Evolutionary conservation across 139 green algal species (phyloP), one percentile per base, ranked within the genome.

Genomic region (Gonium pectorale): DNA sequence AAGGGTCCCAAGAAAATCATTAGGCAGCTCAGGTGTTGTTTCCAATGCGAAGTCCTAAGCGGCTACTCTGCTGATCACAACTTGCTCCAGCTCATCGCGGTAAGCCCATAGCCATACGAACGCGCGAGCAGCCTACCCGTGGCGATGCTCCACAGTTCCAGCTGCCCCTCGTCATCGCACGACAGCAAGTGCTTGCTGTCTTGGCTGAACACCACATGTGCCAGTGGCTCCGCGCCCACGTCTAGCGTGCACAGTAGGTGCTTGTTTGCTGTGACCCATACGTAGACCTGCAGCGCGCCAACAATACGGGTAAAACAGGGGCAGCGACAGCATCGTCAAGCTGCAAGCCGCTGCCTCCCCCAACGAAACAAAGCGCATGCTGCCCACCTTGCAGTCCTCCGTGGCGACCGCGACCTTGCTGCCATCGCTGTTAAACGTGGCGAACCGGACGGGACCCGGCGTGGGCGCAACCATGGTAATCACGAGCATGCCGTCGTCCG

Each of bases 101-200:
- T n/a, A n/a, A n/a, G n/a, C n/a, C n/a, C n/a, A n/a, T n/a, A n/a
- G n/a, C n/a, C n/a, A n/a, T n/a, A n/a, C n/a, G n/a, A n/a, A n/a
- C n/a, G n/a, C n/a, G n/a, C n/a, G n/a, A n/a, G n/a, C n/a, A n/a
- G 8, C 79, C 5, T 31, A 86, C 80, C 68, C 33, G 43, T 24
- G 38, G 49, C 22, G 13, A 87, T 59, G 71, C 54, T 79, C 87
- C 87, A 91, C 37, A 86, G 81, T 77, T 91, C 87, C 78, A 91
- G 78, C 78, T 91, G 87, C 19, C 87, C 87, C n/a, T 91, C 82
- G 29, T 91, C 87, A 33, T 88, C 87, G 62, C 81, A 85, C 6
- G 68, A 85, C 69, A 91, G 78, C 52, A 91, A 35, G 27, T 59
- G 35, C 29, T 68, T 33, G 54, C 33, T 51, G 59, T 88, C 69